A percentile compares a stretch with the other conserved stretches of the same genome.
phyloP scores from a whole-genome alignment of 805 yeast species.

The Lipomyces chichibuensis region DNA sequence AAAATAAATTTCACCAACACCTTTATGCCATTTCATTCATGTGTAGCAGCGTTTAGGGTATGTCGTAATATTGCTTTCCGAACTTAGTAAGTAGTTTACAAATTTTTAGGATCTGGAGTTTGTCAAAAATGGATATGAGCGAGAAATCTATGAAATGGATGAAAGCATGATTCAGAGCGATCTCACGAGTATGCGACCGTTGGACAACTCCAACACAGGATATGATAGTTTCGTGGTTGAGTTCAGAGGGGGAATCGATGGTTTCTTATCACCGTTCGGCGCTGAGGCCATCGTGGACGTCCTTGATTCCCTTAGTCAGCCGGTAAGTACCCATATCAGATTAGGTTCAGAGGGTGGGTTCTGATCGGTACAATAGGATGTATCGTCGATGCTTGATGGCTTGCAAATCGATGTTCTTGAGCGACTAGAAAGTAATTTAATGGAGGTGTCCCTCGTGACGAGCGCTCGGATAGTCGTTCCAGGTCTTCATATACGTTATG shows the following conservation, averaged over 20 bases:
- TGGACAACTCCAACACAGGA: slow-evolving; percentile 49
- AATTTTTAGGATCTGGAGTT: slow-evolving; percentile 14
- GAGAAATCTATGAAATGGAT: slow-evolving; percentile 12
- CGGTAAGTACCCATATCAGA: slow-evolving; percentile 12
- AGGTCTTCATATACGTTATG: slow-evolving; percentile 47
- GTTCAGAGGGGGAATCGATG: slow-evolving; percentile 53
- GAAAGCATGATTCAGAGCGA: slow-evolving; percentile 17
- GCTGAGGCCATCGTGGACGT: slow-evolving; percentile 49
- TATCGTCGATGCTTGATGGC: slow-evolving; percentile 61
- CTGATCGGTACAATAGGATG: slow-evolving; percentile 39
- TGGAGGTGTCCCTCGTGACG: slow-evolving; percentile 45
- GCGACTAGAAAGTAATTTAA: slow-evolving; percentile 47
- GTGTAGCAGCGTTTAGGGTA: slow-evolving; percentile 28
- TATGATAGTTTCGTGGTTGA: slow-evolving; percentile 60
- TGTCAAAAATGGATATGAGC: slow-evolving; percentile 21
- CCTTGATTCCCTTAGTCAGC: slow-evolving; percentile 41
- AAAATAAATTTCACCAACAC: slow-evolving; percentile 4
- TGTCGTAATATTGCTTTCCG: background rate
- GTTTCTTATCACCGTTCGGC: slow-evolving; percentile 53
- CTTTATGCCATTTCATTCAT: slow-evolving; percentile 29
- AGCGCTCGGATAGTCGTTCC: slow-evolving; percentile 58
- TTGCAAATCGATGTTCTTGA: slow-evolving; percentile 64
- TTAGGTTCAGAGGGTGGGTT: background rate
- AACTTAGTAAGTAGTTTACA: background rate
- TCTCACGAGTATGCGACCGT: background rate